Evolutionary conservation across 331 rosid species (phyloP).

Genomic region (Quercus tomentella): DNA sequence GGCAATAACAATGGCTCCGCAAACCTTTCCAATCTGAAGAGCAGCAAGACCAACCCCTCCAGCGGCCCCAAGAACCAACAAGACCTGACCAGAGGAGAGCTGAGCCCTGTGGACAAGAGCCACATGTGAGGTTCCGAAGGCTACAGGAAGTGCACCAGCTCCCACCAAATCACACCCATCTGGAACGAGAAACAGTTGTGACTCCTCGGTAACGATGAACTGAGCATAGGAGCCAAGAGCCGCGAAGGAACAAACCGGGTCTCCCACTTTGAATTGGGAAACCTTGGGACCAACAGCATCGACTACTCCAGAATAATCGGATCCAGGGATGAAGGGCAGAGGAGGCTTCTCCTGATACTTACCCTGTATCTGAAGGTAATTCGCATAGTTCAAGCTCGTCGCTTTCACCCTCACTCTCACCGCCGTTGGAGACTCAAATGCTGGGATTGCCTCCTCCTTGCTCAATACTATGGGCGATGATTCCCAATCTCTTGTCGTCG

Average conservation of each 20-base stretch:
- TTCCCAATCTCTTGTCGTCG: conserved; percentile 37
- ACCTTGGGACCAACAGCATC: conserved; percentile 75
- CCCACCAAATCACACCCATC: conserved; percentile 83
- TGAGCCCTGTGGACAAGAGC: conserved; percentile 84
- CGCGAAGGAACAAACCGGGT: conserved; percentile 68
- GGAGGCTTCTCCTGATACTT: conserved; percentile 71
- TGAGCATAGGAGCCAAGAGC: conserved; percentile 75
- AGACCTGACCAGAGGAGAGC: conserved; percentile 73
- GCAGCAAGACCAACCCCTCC: conserved; percentile 97
- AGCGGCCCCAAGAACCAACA: conserved; percentile 93
- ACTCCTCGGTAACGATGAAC: conserved; percentile 62
- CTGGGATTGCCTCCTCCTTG: conserved; percentile 59
- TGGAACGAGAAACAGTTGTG: conserved; percentile 62
- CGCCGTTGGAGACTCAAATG: conserved; percentile 51
- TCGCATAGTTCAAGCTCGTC: conserved; percentile 91
- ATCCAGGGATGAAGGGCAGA: conserved; percentile 80
- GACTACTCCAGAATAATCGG: conserved; percentile 85
- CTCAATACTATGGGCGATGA: conserved; percentile 44
- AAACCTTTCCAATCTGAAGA: conserved; percentile 82
- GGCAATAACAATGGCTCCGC: conserved; percentile 86
- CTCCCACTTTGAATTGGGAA: conserved; percentile 56
- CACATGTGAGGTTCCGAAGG: conserved; percentile 89
- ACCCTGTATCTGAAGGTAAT: conserved; percentile 77
- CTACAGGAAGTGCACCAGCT: conserved; percentile 89
- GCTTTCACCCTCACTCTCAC: conserved; percentile 83